A percentile compares a stretch with the other conserved stretches of the same genome.
phyloP scores from a whole-genome alignment of 805 yeast species.

The Metschnikowia drakensbergensis region DNA sequence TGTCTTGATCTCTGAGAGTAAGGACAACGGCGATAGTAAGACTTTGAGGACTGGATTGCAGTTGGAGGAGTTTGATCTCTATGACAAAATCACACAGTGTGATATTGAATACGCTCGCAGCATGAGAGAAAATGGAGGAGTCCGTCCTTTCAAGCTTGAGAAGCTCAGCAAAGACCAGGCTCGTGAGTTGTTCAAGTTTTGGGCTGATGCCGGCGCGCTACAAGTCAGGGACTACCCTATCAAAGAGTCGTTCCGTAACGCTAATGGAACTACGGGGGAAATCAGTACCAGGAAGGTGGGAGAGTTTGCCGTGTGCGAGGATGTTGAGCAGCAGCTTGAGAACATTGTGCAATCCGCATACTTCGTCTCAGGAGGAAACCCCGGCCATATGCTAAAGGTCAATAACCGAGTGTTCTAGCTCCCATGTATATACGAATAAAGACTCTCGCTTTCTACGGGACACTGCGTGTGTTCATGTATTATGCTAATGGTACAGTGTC shows the following conservation, averaged over 20 bases:
- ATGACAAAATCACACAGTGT: conserved; percentile 45
- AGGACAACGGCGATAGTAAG: conserved; percentile 41
- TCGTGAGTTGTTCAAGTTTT: conserved; percentile 29
- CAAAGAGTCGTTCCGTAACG: conserved; percentile 20
- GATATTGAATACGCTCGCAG: conserved; percentile 53
- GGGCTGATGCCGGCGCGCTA: conserved; percentile 30
- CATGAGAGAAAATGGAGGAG: conserved; percentile 37
- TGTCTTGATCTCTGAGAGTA: conserved; percentile 59
- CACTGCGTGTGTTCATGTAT: conserved; percentile 1
- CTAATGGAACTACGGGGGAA: conserved; percentile 6
- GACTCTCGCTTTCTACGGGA: neutral
- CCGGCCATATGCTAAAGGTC: conserved; percentile 33
- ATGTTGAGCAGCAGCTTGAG: conserved; percentile 27
- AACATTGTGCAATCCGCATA: conserved; percentile 26
- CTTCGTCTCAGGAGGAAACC: conserved; percentile 39
- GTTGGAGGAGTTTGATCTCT: conserved; percentile 50
- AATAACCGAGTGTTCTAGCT: conserved; percentile 21
- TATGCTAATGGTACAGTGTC: conserved; percentile 11
- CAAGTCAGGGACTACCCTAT: conserved; percentile 32
- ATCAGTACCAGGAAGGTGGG: conserved; percentile 13
- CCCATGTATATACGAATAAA: conserved; percentile 11
- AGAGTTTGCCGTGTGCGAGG: conserved; percentile 17
- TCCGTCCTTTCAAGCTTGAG: conserved; percentile 24
- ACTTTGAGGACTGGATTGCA: conserved; percentile 63
- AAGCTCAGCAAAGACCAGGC: conserved; percentile 31